Base-by-base conservation (phyloP, 2,329 filamentous ascomycete genomes). In the Huntiella decipiens region DNA sequence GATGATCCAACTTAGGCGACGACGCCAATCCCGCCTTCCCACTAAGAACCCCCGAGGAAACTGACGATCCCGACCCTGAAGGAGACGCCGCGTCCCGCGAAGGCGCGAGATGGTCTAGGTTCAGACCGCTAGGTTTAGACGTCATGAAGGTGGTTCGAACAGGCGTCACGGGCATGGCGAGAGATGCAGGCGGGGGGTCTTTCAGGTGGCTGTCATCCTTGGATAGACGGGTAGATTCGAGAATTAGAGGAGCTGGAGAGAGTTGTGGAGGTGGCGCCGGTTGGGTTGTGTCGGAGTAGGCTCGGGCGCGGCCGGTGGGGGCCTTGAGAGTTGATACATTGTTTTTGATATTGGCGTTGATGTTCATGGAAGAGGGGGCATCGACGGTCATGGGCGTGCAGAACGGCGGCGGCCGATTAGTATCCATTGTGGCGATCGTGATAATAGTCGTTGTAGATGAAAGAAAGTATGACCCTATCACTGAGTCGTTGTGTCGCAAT, bases 1-100 rank as follows among this genome's bases (percentile, higher is more conserved):
- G 17, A 47, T 82, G 73, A 60, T 94, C 86, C 52, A 91, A 73
- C 59, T 92, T 86, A 12, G 87, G 86, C 2, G 85, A 93, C 50
- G 88, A 69, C 54, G 86, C 84, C 12, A 17, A 39, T 5, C 16
- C 11, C 22, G 22, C 22, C 8, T 28, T 28, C 7, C 22, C 22
- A 28, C 22, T 28, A 12, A 22, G 15, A 39, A 12, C 16, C 37
- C 16, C 37, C 16, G 37, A 39, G 10, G 37, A 39, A n/a, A 5
- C 22, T 4, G 37, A 39, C 8, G 28, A 13, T 28, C 22, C 33
- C 7, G 42, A 43, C n/a, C 13, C n/a, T 13, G 31, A 12, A 35
- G 46, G 42, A 11, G 46, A 48, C 15, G 36, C 46, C 32, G 45
- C 36, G 13, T 49, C 40, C 15, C 39, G 44, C 13, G 39, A 38